Evolutionary conservation across 2,329 filamentous ascomycete genomes (phyloP), one percentile per base, ranked within the genome.

Genomic region (Neurospora sp.): DNA sequence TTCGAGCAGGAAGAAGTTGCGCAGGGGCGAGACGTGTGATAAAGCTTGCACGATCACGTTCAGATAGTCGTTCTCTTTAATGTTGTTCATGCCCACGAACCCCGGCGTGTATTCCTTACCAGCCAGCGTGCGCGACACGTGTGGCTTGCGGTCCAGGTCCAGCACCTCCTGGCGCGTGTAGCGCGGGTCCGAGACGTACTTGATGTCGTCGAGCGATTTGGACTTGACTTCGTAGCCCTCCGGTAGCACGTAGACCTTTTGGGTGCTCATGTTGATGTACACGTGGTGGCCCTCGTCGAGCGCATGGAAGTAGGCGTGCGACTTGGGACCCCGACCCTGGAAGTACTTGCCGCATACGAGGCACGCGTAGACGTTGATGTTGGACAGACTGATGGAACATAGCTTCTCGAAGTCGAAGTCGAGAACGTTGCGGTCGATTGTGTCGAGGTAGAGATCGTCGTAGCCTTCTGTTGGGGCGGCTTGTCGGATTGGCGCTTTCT

Each of bases 361-460:
- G 77, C 96, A 99, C 10, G 96, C 96, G 80, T 99, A 99, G 65
- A 99, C 94, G 78, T 99, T 99, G 82, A 98, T 97, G 79, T 98
- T 98, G 67, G 94, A 97, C 8, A 99, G 86, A 40, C 93, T 97
- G 74, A 99, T 87, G 33, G 95, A 98, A 82, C 96, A 99, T 12
- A 97, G 88, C 84, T 99, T 99, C 79, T 99, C 96, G 79, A 99
- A 99, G 81, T 99, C 96, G 79, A 98, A 98, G 81, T 99, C 96
- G 70, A 98, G 89, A 66, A 97, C 90, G 77, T 90, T 89, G 77
- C 96, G 92, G 80, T 97, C 89, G 81, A 99, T 96, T 12, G 96
- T 98, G 83, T 99, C 96, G 75, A 99, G 91, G 80, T 99, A 99
- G 37, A 99, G 89, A 79, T 99, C 95, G 76, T 91, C 90, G 83